phyloP scores from a whole-genome alignment of 2,329 filamentous ascomycete species.

The Ophiostoma sp. region DNA sequence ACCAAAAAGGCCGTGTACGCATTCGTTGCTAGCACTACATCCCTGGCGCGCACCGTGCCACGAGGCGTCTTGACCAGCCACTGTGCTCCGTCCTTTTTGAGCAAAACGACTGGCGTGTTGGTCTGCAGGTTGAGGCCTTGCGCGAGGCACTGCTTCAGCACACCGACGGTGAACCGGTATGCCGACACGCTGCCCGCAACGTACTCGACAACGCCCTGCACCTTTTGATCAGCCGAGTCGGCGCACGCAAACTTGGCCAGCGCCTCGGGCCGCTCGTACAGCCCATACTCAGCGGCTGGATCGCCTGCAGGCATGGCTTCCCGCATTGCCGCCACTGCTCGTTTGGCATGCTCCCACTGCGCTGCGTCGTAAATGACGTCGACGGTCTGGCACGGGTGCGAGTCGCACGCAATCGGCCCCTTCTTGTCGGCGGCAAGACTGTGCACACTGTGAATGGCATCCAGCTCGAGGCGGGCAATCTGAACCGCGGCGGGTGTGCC shows the following conservation, averaged over 20 bases:
- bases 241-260: conserved; percentile 37
- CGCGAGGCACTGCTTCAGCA: conserved; percentile 42
- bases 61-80: conserved; percentile 41
- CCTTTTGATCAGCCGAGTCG: conserved; percentile 28
- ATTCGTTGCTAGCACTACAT: conserved; percentile 50
- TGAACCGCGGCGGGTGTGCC: conserved; percentile 46
- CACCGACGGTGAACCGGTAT: conserved; percentile 37
- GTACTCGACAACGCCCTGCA: conserved; percentile 39
- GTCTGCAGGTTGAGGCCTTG: conserved; percentile 49
- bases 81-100: conserved; percentile 20
- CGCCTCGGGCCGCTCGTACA: conserved; percentile 41
- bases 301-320: conserved; percentile 38
- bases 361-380: conserved; percentile 52
- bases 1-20: conserved; percentile 46
- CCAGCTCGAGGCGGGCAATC: conserved; percentile 48
- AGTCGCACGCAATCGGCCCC: conserved; percentile 45
- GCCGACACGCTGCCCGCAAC: conserved; percentile 39
- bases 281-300: conserved; percentile 40
- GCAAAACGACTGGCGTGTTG: conserved; percentile 40
- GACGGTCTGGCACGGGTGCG: conserved; percentile 46
- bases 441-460: conserved; percentile 52
- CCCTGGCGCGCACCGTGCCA: conserved; percentile 39
- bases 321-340: conserved; percentile 42
- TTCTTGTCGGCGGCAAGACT: conserved; percentile 42
- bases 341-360: conserved; percentile 37